Conservation (phyloP, 1,284 basidiomycete genomes). For the Agroathelia rolfsii region DNA sequence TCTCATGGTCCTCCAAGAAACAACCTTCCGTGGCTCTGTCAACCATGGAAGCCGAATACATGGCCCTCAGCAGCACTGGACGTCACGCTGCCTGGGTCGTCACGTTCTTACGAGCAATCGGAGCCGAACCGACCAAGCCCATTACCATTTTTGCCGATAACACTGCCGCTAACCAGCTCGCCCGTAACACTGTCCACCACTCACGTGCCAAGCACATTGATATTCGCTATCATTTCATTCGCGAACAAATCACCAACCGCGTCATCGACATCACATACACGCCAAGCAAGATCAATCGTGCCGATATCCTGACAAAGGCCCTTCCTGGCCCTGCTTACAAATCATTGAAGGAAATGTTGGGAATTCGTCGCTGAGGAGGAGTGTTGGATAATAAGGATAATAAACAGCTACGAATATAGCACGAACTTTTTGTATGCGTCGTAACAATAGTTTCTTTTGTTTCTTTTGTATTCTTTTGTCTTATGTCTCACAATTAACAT, state of each 20-base stretch:
- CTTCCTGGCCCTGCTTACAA: constrained; percentile 7
- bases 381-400: too few relatives aligned
- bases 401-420: too few relatives aligned
- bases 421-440: too few relatives aligned
- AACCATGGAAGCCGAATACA: constrained; percentile 22
- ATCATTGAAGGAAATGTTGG: too few relatives aligned
- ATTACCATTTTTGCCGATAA: constrained; percentile 17
- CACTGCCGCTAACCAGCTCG: constrained; percentile 12
- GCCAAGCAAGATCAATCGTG: constrained; percentile 10
- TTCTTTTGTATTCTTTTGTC: too few relatives aligned
- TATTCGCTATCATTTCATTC: constrained; percentile 14
- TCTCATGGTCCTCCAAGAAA: constrained; percentile 10
- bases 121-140: too few relatives aligned
- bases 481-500: too few relatives aligned
- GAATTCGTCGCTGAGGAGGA: too few relatives aligned
- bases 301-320: constrained; percentile 17
- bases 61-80: constrained; percentile 21
- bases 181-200: constrained; percentile 14
- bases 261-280: constrained; percentile 10
- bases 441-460: too few relatives aligned
- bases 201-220: constrained; percentile 20
- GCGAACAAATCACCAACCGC: constrained; percentile 10
- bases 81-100: constrained; percentile 25
- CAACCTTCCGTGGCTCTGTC: constrained; percentile 16
- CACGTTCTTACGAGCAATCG: too few relatives aligned